Base-by-base conservation (phyloP, 2,329 filamentous ascomycete species). In the Corynespora cassiicola region DNA sequence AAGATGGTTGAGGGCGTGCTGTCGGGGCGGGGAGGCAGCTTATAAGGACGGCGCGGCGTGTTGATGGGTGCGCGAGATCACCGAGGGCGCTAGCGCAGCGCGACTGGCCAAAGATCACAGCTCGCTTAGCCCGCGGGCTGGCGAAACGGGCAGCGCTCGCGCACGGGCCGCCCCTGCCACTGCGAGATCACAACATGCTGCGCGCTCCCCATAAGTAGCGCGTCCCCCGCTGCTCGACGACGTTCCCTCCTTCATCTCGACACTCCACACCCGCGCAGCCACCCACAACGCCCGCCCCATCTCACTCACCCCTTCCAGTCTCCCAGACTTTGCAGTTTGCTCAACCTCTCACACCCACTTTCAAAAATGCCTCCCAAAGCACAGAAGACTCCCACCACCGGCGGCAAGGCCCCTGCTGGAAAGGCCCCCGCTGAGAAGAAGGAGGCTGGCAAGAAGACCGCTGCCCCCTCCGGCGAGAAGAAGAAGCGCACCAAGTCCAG, bases 401-500 rank as follows among this genome's bases (percentile, higher is more conserved):
- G 88, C 80, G 84, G 90, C 79, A 97, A 97, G 90, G 92, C 92
- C 64, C 85, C 85, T 56, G 85, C 84, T 66, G 82, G 82, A 68
- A 87, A 87, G 74, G 83, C 84, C 30, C 90, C 92, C 45, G 88
- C 87, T 70, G 91, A 96, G 85, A 96, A 96, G 88, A 96, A 97
- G 87, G 92, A 97, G 79, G 94, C 92, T 56, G 94, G 92, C 81
- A 99, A 99, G 89, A 99, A 97, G 88, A 97, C 94, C 32, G 77
- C 82, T 60, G 90, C 92, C 46, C 85, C 91, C 49, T 85, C 89
- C 70, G 94, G 94, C 55, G 94, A 97, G 66, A 97, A 97, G 90
- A 99, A 99, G 89, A 99, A 97, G 91, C 90, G 94, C 71, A 95
- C 90, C 80, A 99, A 99, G 91, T 89, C 91, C 60, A 87, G 94